Evolutionary conservation across 1,139 yeast genomes (phyloP).

Genomic region (Protomyces gravidus): DNA sequence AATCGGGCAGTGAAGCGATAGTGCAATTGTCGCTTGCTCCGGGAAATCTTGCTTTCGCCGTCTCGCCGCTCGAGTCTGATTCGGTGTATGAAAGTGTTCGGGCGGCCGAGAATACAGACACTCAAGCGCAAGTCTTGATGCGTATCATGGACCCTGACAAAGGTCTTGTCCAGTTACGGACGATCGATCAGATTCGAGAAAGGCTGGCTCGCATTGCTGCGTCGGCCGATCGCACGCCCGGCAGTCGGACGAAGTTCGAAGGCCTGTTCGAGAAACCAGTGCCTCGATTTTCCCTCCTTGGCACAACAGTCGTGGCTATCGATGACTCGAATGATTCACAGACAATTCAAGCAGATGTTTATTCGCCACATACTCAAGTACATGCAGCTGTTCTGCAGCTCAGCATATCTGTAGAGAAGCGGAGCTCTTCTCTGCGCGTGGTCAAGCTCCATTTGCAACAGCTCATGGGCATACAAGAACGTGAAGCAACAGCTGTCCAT

Average conservation of each 20-base stretch:
- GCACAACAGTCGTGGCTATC: slow-evolving; percentile 16
- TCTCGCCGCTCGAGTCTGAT: slow-evolving; percentile 31
- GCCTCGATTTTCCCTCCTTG: slow-evolving; percentile 9
- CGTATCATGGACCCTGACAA: slow-evolving; percentile 35
- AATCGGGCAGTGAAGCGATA: neutral
- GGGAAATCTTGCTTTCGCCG: neutral
- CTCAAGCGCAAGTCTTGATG: slow-evolving; percentile 33
- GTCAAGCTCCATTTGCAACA: slow-evolving; percentile 30
- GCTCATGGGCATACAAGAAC: slow-evolving; percentile 7
- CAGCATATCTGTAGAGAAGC: slow-evolving; percentile 27
- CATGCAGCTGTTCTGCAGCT: slow-evolving; percentile 20
- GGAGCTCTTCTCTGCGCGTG: slow-evolving; percentile 8
- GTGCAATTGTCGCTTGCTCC: neutral
- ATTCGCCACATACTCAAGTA: slow-evolving; percentile 29
- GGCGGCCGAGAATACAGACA: slow-evolving; percentile 19
- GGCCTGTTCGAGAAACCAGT: slow-evolving; percentile 4
- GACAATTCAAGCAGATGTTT: slow-evolving; percentile 31
- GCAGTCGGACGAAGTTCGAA: neutral
- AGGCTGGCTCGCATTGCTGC: neutral
- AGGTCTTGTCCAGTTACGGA: slow-evolving; percentile 31
- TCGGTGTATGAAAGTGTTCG: neutral
- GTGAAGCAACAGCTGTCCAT: slow-evolving; percentile 31
- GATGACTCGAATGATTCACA: slow-evolving; percentile 8
- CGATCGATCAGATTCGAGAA: slow-evolving; percentile 30
- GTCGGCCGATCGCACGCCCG: neutral